Base-by-base conservation (phyloP, 768 basidiomycete genomes). In the Terana coerulea region DNA sequence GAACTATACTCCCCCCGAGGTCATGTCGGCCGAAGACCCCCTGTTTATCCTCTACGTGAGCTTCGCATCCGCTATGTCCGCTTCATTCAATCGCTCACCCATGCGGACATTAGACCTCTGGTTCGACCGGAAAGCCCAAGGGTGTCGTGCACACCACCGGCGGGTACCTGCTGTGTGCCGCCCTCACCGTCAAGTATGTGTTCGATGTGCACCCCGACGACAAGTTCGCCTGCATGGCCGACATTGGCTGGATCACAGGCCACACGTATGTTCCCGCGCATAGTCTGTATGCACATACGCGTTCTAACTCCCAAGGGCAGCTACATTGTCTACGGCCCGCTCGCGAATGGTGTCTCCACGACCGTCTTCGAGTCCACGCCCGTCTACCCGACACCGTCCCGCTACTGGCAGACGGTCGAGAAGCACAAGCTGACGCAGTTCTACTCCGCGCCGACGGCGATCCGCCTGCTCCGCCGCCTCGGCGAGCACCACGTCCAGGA, bases 211-310 rank as follows among this genome's bases (percentile, higher is more conserved):
- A 99, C 69, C 84, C 88, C n/a, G 93, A 90, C 53, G 95, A 98
- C 73, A 84, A 79, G 59, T 98, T 95, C 67, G 97, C 86, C 1
- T 98, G 95, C 75, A 94, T 98, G 95, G 95, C 95, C 51, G 95
- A 99, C 64, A 79, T 99, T 47, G 95, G 95, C 61, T 98, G 95
- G 95, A 95, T 98, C 73, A 98, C 95, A 2, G 95, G 95, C 15
- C 93, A 97, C 72, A 90, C 89, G 72, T 90, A 53, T 59, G 69
- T 63, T 12, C 15, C 19, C n/a, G 25, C 29, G 17, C 11, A 8
- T 42, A 10, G 28, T 10, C 31, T 29, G 5, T 34, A 15, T 17
- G n/a, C n/a, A n/a, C 33, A 9, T 34, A 10, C 25, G 2, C 26
- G 25, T n/a, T n/a, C 22, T 24, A 4, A 33, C 28, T 6, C 56